Conservation (phyloP, 345 rosid genomes). For the Geranium brycei region DNA sequence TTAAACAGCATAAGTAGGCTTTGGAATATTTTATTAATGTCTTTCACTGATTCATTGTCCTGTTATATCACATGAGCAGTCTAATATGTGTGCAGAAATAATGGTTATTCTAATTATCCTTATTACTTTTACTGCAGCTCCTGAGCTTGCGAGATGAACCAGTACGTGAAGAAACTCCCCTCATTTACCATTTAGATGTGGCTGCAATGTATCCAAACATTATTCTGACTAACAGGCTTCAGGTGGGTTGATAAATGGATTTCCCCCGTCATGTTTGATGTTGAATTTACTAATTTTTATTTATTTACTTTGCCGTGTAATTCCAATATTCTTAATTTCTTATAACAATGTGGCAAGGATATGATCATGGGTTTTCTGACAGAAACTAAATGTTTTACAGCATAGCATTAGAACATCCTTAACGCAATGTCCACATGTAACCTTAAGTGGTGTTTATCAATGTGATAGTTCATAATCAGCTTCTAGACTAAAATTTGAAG, state of each 20-base stretch:
- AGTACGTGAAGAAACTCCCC: slow-evolving; percentile 83
- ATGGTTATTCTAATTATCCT: not conserved
- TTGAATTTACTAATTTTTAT: not conserved
- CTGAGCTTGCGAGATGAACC: slow-evolving; percentile 62
- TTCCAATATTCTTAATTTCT: not conserved
- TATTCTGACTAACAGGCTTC: slow-evolving; percentile 93
- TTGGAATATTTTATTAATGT: not conserved
- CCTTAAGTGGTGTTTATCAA: too few relatives aligned
- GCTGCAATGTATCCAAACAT: slow-evolving; percentile 99
- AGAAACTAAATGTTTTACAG: too few relatives aligned
- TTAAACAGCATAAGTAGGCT: not conserved
- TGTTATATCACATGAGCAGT: not conserved
- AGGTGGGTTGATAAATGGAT: slow-evolving; percentile 35
- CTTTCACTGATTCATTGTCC: not conserved
- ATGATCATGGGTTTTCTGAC: too few relatives aligned
- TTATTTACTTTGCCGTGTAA: not conserved
- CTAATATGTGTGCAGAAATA: not conserved
- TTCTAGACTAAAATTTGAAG: too few relatives aligned
- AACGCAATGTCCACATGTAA: too few relatives aligned
- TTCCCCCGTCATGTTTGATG: not conserved
- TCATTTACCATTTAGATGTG: slow-evolving; percentile 92
- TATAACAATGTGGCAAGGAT: too few relatives aligned
- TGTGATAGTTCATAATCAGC: too few relatives aligned
- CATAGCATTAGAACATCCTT: too few relatives aligned
- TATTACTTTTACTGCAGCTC: slow-evolving; percentile 41